Conservation (phyloP, 2,329 filamentous ascomycete species). For the Colletotrichum tropicale region DNA sequence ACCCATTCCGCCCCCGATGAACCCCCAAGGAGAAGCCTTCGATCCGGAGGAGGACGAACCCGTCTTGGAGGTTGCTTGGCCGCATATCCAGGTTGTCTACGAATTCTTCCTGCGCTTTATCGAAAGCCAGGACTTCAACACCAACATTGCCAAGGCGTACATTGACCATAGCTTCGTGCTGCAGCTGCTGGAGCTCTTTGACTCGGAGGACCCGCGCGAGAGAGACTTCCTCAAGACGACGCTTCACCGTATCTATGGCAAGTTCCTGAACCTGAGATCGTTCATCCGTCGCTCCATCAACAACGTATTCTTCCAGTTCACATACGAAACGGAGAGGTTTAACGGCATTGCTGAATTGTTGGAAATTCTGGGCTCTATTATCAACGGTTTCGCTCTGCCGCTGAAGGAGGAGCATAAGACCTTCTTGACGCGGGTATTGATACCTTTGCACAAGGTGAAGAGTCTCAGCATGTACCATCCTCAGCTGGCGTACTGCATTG, state of each 20-base stretch:
- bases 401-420: slow-evolving; percentile 99
- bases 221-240: slow-evolving; percentile 98
- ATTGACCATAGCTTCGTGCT: slow-evolving; percentile 98
- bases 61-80: slow-evolving; percentile 97
- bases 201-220: slow-evolving; percentile 96
- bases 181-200: slow-evolving; percentile 95
- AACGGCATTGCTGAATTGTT: slow-evolving; percentile 97
- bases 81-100: slow-evolving; percentile 98
- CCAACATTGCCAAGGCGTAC: slow-evolving; percentile 98
- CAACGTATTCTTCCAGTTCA: slow-evolving; percentile 99
- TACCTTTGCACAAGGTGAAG: slow-evolving; percentile 97
- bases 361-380: slow-evolving; percentile 97
- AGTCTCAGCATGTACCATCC: slow-evolving; percentile 99
- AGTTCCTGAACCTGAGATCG: slow-evolving; percentile 96
- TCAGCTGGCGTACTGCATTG: slow-evolving; percentile 97
- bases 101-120: slow-evolving; percentile 99
- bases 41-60: slow-evolving; percentile 99
- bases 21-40: slow-evolving; percentile 96
- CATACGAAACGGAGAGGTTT: slow-evolving; percentile 97
- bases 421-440: slow-evolving; percentile 89
- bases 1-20: slow-evolving; percentile 95
- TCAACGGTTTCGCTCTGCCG: slow-evolving; percentile 96
- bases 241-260: slow-evolving; percentile 96
- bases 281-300: slow-evolving; percentile 99
- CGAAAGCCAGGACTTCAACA: slow-evolving; percentile 99